Percentiles rank a stretch among this genome's conserved stretches.
phyloP scores from a whole-genome alignment of 306 rosid genomes.

The Oemleria cerasiformis region DNA sequence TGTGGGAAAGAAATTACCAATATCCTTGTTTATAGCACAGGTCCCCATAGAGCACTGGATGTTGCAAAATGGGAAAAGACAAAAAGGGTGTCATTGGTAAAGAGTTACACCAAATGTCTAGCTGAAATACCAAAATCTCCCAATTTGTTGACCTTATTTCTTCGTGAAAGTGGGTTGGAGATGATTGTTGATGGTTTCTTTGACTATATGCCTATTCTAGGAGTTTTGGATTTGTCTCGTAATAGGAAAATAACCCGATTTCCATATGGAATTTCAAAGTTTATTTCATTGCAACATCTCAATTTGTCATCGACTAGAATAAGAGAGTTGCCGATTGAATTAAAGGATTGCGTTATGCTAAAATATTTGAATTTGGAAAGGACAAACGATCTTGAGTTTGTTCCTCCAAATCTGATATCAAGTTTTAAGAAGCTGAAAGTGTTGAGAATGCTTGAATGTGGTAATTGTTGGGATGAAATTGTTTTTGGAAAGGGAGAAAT shows the following conservation, averaged over 20 bases:
- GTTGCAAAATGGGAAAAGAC: background rate
- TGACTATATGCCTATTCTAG: background rate
- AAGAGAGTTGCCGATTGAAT: no score
- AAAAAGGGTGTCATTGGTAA: background rate
- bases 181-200: background rate
- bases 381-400: no score
- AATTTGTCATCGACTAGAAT: background rate
- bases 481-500: no score
- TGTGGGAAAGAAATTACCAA: no score
- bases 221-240: conserved; percentile 1
- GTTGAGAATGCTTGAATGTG: no score
- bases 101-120: background rate
- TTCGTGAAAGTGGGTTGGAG: background rate
- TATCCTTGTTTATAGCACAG: no score
- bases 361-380: no score
- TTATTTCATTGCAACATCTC: conserved; percentile 2
- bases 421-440: no score
- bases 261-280: background rate
- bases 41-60: no score
- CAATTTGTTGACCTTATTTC: conserved; percentile 5
- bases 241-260: background rate
- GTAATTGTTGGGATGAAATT: no score
- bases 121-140: background rate
- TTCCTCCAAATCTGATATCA: no score
- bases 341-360: no score